Conservation (phyloP, 768 basidiomycete species). For the Rhodosporidiobolus odoratus region DNA sequence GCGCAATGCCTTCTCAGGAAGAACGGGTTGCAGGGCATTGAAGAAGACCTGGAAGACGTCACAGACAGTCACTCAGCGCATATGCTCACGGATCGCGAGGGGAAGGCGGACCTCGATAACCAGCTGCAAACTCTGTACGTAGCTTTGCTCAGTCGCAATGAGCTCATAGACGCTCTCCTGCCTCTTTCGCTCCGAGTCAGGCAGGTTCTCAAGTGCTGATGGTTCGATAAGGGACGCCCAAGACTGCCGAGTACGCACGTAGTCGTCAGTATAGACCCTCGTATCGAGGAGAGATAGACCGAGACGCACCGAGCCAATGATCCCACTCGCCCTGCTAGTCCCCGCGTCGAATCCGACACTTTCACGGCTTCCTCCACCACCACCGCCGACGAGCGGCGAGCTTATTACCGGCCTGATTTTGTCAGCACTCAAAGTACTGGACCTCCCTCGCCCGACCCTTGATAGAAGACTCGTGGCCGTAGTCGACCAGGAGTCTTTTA, state of each 20-base stretch:
- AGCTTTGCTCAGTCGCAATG: slow-evolving; percentile 80
- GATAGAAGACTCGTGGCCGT: slow-evolving; percentile 8
- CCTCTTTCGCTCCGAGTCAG: slow-evolving; percentile 68
- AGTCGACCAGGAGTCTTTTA: slow-evolving; percentile 14
- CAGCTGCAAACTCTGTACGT: slow-evolving; percentile 84
- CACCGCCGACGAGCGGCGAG: slow-evolving; percentile 9
- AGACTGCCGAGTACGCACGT: slow-evolving; percentile 49
- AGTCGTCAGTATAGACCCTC: fast-evolving
- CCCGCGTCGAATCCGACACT: too few species aligned
- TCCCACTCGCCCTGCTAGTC: neutral
- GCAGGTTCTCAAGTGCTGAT: slow-evolving; percentile 73
- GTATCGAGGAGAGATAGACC: neutral
- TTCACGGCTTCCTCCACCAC: neutral
- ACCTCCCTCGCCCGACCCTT: slow-evolving; percentile 2
- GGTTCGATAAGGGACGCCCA: slow-evolving; percentile 91
- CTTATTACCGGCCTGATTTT: slow-evolving; percentile 21
- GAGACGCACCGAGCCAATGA: slow-evolving; percentile 18
- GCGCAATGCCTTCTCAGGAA: slow-evolving; percentile 69
- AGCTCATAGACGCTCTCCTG: slow-evolving; percentile 97
- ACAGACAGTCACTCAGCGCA: neutral
- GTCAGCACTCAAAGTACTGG: slow-evolving; percentile 12
- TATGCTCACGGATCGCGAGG: neutral
- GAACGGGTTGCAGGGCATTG: slow-evolving; percentile 63
- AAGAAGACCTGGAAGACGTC: slow-evolving; percentile 65
- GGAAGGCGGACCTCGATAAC: slow-evolving; percentile 69